These are phyloP conservation scores for Acephala macrosclerotiorum DNA, from an alignment of 2,329 filamentous ascomycete species.

Conservation along the genomic window DNA sequence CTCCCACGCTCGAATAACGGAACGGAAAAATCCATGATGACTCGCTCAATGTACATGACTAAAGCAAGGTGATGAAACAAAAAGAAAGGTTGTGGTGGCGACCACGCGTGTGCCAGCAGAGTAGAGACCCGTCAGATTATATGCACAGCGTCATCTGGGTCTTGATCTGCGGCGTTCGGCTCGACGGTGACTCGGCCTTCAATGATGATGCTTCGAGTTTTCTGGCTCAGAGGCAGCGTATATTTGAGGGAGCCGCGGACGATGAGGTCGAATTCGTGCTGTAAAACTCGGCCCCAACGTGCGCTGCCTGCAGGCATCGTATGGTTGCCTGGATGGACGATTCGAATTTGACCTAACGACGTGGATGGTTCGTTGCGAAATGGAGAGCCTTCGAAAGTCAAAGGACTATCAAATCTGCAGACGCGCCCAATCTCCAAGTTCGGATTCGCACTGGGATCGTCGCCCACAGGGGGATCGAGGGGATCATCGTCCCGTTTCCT, in stretches of 20 bases:
- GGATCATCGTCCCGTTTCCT: slow-evolving; percentile 43
- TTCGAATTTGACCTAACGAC: slow-evolving; percentile 83
- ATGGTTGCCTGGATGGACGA: slow-evolving; percentile 84
- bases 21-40: slow-evolving; percentile 8
- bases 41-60: slow-evolving; percentile 37
- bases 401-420: slow-evolving; percentile 82
- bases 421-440: slow-evolving; percentile 95
- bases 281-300: slow-evolving; percentile 88
- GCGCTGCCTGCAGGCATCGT: slow-evolving; percentile 83
- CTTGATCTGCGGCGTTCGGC: slow-evolving; percentile 54
- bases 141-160: slow-evolving; percentile 39
- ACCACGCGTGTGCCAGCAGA: slow-evolving; percentile 21
- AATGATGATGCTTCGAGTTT: slow-evolving; percentile 65
- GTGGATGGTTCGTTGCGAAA: slow-evolving; percentile 76
- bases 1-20: slow-evolving; percentile 24
- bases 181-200: slow-evolving; percentile 66
- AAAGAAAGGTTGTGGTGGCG: slow-evolving; percentile 26
- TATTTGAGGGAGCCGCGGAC: slow-evolving; percentile 92
- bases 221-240: slow-evolving; percentile 65
- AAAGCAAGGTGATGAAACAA: slow-evolving; percentile 35
- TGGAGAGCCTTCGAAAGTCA: slow-evolving; percentile 90
- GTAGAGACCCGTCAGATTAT: slow-evolving; percentile 26
- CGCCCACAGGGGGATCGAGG: slow-evolving; percentile 54
- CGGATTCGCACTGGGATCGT: slow-evolving; percentile 70
- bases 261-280: slow-evolving; percentile 93